Base-by-base conservation (phyloP, 306 rosid species). In the Ormosia emarginata region DNA sequence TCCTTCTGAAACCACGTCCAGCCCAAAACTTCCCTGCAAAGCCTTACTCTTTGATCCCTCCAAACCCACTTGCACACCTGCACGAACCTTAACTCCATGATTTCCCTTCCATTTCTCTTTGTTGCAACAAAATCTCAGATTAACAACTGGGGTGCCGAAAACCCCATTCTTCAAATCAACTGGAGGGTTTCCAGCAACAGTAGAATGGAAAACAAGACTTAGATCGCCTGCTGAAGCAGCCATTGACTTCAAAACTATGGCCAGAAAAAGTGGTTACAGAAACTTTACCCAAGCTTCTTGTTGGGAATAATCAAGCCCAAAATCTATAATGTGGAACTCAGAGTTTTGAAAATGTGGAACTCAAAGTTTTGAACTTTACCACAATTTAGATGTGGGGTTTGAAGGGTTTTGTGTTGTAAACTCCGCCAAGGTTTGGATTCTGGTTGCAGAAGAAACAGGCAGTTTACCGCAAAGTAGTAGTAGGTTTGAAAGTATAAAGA, bases 1-100 rank as follows among this genome's bases (percentile, higher is more conserved):
- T 72, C 81, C 71, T 83, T 91, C 95, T 11, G 86, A 86, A 18
- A 89, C 95, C 18, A 81, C 84, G 57, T 91, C 95, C 71, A 91
- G 72, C 88, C 79, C 89, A 77, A 89, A 75, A 59, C n/a, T 70
- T 71, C 77, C 83, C 58, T 78, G 84, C 58, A 81, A 81, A 9
- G 11, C 71, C 75, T 57, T 5, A 18, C 84, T 65, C 79, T 76
- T 81, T 2, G 78, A 46, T 0, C 10, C 80, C 62, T 89, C 86
- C 77, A 82, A 84, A 83, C 67, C 80, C 81, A 86, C 81, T 49
- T 84, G 83, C 13, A 82, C 82, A 18, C 41, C 39, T 4, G 92
- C 89, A 67, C 63, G 77, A 39, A 68, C 84, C 57, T 84, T 73
- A 18, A 11, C 30, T 66, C 85, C 83, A 41, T 74, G 57, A 30